These are phyloP conservation scores for Saccharomyces jurei DNA, from an alignment of 805 yeast genomes.

Conservation along the genomic window DNA sequence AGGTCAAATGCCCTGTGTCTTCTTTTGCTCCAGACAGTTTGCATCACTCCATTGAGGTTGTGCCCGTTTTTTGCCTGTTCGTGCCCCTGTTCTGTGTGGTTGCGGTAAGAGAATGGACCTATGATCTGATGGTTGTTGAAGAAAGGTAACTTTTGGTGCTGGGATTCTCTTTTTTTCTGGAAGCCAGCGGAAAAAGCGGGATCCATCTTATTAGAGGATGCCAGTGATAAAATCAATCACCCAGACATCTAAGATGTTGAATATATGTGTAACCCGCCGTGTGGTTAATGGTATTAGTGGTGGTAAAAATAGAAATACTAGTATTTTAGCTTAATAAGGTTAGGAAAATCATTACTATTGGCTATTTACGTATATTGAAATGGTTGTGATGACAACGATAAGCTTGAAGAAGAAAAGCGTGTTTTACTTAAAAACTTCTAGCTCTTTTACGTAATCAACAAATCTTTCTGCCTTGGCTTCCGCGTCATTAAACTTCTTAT, in stretches of 20 bases:
- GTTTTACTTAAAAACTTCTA: neutral
- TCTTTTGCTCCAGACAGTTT: neutral
- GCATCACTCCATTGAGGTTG: neutral
- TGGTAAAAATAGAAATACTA: neutral
- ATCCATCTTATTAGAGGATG: neutral
- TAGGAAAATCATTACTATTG: neutral
- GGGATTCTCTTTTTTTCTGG: neutral
- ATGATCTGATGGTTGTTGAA: neutral
- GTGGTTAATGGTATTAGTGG: too few relatives aligned
- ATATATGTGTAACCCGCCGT: neutral
- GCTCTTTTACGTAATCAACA: conserved; percentile 6
- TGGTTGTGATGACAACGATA: neutral
- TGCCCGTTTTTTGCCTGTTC: neutral
- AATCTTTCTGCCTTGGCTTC: conserved; percentile 20
- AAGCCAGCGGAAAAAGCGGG: neutral
- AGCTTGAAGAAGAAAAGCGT: neutral
- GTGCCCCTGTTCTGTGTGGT: neutral
- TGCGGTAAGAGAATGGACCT: neutral
- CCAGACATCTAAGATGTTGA: neutral
- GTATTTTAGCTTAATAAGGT: neutral
- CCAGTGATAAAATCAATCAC: neutral
- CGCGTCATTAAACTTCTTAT: conserved; percentile 17
- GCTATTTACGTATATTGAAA: neutral
- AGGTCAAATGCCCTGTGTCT: neutral
- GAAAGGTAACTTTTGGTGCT: neutral